Conservation (phyloP, 306 rosid species). For the Myrica gale region DNA sequence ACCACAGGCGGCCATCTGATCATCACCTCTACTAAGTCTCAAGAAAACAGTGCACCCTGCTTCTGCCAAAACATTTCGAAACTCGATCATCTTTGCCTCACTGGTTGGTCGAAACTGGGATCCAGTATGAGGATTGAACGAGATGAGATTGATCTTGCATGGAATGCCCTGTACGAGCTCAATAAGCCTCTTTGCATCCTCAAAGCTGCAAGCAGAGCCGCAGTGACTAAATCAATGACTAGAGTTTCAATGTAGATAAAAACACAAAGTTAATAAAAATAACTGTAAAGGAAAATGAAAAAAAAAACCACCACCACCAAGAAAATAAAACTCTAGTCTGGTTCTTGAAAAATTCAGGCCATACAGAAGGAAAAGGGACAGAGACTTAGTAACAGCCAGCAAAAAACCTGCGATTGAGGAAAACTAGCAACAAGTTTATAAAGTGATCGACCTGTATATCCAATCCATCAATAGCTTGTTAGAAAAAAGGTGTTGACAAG, state of each 20-base stretch:
- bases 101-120: conserved; percentile 80
- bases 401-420: neutral
- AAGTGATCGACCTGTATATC: neutral
- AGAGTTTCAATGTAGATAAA: neutral
- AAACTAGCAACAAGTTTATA: neutral
- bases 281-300: too few relatives aligned
- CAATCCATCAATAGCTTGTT: neutral
- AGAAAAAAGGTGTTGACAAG: neutral
- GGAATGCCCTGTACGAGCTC: conserved; percentile 81
- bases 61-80: conserved; percentile 68
- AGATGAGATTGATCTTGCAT: conserved; percentile 89
- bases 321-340: neutral
- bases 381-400: neutral
- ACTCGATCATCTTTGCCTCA: conserved; percentile 69
- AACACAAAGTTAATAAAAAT: too few relatives aligned
- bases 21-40: conserved; percentile 81
- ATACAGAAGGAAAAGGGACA: neutral
- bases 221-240: neutral
- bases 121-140: conserved; percentile 79
- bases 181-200: conserved; percentile 70
- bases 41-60: conserved; percentile 63
- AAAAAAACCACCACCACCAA: neutral
- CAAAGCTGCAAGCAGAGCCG: conserved; percentile 41
- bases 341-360: neutral
- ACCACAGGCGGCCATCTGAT: conserved; percentile 99